Evolutionary conservation across 768 basidiomycete species (phyloP).

Genomic region (Boletus subcaerulescens): DNA sequence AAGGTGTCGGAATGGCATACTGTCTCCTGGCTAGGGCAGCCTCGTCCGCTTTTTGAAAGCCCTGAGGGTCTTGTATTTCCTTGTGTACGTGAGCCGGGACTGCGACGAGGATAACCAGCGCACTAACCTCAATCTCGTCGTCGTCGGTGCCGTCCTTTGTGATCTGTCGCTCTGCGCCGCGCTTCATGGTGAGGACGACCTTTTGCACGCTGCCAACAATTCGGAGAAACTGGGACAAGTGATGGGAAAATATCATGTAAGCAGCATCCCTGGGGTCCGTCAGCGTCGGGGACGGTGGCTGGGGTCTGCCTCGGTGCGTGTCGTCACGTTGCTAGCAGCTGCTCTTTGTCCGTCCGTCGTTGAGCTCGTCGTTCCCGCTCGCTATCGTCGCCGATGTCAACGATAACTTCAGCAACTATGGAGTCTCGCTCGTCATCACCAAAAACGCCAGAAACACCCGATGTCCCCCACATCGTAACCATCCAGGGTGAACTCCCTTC

Average conservation of each 20-base stretch:
- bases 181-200: constrained; percentile 52
- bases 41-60: constrained; percentile 63
- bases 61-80: constrained; percentile 41
- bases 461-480: constrained; percentile 47
- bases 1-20: constrained; percentile 38
- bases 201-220: neutral
- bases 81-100: constrained; percentile 21
- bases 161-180: constrained; percentile 70
- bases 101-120: neutral
- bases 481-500: constrained; percentile 51
- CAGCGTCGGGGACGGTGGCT: neutral
- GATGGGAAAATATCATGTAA: constrained; percentile 24
- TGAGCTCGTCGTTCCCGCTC: constrained; percentile 5
- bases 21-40: constrained; percentile 49
- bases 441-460: constrained; percentile 61
- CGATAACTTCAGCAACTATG: constrained; percentile 48
- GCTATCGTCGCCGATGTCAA: constrained; percentile 45
- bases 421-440: constrained; percentile 74
- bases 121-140: constrained; percentile 34
- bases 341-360: constrained; percentile 1
- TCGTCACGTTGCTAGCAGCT: neutral
- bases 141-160: constrained; percentile 50
- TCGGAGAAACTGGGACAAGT: neutral
- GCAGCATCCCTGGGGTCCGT: constrained; percentile 16
- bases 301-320: constrained; percentile 1